These are phyloP conservation scores for Arabidopsis thaliana DNA, from an alignment of 345 rosid genomes.

Conservation along the genomic window TAIR10.1 NC_003075.7:7497501-7498000, in stretches of 20 bases:
- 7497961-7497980: conserved; percentile 26
- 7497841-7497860: conserved; percentile 30
- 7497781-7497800: background rate
- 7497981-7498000: conserved; percentile 6
- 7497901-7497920: background rate
- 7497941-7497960: conserved; percentile 38
- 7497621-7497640: background rate
- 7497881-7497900: conserved; percentile 26
- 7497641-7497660: background rate
- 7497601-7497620: background rate
- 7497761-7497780: background rate
- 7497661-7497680: background rate
- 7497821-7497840: conserved; percentile 26
- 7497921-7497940: conserved; percentile 28
- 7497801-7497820: background rate
- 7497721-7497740: background rate
- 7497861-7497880: conserved; percentile 31
- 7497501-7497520: background rate
- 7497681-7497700: background rate
- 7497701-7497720: background rate
- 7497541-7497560: conserved; percentile 41
- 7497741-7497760: background rate
- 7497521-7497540: conserved; percentile 22
- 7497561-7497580: conserved; percentile 36
- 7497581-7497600: conserved; percentile 22